Percentiles rank a stretch among this genome's conserved stretches.
These are phyloP conservation scores for Cymbidium sinense DNA, from an alignment of 106 monocot species.

Conservation along the genomic window DNA sequence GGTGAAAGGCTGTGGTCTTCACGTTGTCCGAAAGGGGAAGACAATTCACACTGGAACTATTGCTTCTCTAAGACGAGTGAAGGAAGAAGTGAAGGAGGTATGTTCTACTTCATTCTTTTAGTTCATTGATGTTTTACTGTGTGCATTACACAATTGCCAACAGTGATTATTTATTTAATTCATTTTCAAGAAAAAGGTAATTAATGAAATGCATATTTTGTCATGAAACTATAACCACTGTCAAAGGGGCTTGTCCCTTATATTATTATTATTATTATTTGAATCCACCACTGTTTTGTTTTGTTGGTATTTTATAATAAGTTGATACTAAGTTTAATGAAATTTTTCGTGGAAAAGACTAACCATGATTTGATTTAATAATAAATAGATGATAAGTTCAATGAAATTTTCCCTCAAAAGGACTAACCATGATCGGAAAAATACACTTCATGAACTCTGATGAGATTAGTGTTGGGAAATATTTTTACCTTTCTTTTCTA, in stretches of 20 bases:
- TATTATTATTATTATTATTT: neutral
- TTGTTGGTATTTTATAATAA: neutral
- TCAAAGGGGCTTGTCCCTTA: neutral
- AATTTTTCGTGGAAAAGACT: neutral
- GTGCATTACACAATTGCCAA: neutral
- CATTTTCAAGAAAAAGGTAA: neutral
- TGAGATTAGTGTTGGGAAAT: neutral
- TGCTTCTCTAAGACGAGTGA: slow-evolving; percentile 80
- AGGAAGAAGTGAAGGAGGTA: slow-evolving; percentile 99
- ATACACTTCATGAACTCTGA: neutral
- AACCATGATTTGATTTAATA: too few relatives aligned
- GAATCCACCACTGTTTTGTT: too few relatives aligned
- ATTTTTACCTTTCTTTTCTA: neutral
- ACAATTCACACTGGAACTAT: slow-evolving; percentile 53
- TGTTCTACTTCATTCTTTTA: neutral
- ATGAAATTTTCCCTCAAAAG: too few relatives aligned
- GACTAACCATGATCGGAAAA: neutral
- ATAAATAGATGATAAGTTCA: too few relatives aligned
- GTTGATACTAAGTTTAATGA: neutral
- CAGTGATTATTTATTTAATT: neutral
- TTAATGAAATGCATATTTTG: neutral
- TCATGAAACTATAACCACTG: neutral
- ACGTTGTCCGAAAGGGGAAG: slow-evolving; percentile 67
- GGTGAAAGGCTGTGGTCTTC: slow-evolving; percentile 62
- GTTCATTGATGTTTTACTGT: neutral